Conservation (phyloP, 2,329 filamentous ascomycete genomes). For the Akanthomyces dipterigenus region DNA sequence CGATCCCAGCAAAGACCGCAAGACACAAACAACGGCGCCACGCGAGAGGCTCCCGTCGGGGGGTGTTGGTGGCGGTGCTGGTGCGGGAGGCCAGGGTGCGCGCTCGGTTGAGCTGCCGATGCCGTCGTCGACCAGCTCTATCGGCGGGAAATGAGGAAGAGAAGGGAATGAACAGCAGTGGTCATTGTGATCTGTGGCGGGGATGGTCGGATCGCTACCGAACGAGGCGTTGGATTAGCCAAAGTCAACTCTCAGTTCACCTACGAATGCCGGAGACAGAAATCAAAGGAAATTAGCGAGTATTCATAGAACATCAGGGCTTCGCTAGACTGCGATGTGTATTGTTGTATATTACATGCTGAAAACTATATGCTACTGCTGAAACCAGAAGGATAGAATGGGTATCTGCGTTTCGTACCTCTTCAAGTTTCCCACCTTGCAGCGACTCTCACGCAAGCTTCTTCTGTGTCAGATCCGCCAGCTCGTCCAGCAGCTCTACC, state of each 20-base stretch:
- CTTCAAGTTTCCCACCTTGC: too few species aligned
- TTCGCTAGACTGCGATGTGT: too few species aligned
- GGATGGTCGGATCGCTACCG: too few species aligned
- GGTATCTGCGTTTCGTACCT: background rate
- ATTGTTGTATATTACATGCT: background rate
- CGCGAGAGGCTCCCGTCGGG: slow-evolving; percentile 27
- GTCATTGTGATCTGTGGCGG: too few species aligned
- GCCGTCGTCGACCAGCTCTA: background rate
- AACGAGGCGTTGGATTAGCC: too few species aligned
- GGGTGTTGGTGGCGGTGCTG: slow-evolving; percentile 26
- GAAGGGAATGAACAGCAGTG: background rate
- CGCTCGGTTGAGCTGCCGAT: slow-evolving; percentile 20
- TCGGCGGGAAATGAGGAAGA: background rate
- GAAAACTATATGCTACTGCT: background rate
- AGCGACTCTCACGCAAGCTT: slow-evolving; percentile 26
- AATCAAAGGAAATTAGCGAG: too few species aligned
- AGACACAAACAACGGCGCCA: slow-evolving; percentile 19
- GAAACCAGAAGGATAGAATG: background rate
- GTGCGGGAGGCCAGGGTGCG: slow-evolving; percentile 22
- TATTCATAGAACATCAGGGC: too few species aligned
- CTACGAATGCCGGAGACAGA: too few species aligned
- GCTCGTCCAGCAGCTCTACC: slow-evolving; percentile 79
- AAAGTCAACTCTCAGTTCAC: too few species aligned
- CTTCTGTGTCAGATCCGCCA: slow-evolving; percentile 53
- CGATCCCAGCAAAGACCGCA: slow-evolving; percentile 13